Percentiles rank a stretch among this genome's conserved stretches.
Conservation (phyloP, 805 yeast species). For the Candida morakotiae region DNA sequence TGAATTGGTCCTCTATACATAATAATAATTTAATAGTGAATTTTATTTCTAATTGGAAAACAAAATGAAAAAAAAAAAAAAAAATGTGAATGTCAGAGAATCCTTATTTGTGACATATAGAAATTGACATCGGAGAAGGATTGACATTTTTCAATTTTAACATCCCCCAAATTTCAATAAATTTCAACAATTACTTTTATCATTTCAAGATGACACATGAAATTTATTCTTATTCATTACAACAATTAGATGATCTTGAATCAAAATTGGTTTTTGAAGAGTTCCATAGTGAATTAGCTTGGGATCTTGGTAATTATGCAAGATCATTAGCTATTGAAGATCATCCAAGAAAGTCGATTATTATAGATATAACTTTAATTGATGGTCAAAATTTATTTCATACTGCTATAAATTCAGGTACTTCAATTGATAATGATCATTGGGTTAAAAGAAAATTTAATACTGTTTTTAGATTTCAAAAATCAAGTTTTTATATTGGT, state of each 20-base stretch:
- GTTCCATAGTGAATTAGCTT: conserved; percentile 37
- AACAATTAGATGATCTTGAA: conserved; percentile 20
- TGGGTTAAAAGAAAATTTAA: conserved; percentile 51
- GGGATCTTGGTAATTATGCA: conserved; percentile 42
- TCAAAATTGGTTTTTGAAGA: conserved; percentile 14
- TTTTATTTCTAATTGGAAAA: no score
- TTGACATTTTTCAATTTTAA: neutral
- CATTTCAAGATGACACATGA: conserved; percentile 7
- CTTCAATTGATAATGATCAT: conserved; percentile 46
- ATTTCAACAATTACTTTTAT: neutral
- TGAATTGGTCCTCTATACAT: conserved; percentile 3
- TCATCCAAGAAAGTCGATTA: conserved; percentile 29
- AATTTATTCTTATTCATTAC: conserved; percentile 13
- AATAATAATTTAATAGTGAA: neutral
- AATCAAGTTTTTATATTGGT: conserved; percentile 47
- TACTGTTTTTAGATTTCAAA: conserved; percentile 45
- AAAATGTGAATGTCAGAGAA: no score
- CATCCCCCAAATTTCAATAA: neutral
- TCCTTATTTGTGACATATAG: no score
- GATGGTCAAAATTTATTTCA: conserved; percentile 48
- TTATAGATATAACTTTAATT: conserved; percentile 45
- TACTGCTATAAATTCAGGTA: conserved; percentile 31
- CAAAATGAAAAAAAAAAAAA: conserved; percentile 1
- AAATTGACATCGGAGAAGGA: no score
- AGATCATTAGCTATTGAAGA: conserved; percentile 29